These are phyloP conservation scores for Scolecobasidium constrictum DNA, from an alignment of 2,329 filamentous ascomycete species.

Conservation along the genomic window DNA sequence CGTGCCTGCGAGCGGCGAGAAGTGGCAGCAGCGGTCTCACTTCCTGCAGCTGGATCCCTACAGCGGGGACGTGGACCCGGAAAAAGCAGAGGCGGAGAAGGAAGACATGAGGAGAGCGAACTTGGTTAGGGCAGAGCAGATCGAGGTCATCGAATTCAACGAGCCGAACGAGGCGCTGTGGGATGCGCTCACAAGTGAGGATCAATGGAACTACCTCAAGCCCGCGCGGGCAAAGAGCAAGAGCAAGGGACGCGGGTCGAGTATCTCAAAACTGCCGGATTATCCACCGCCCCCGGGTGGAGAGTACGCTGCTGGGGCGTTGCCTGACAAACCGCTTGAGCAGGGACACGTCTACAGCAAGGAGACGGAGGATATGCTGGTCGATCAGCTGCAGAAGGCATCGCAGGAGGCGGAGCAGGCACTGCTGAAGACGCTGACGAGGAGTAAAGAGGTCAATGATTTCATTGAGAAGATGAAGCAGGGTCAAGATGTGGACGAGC, in stretches of 20 bases:
- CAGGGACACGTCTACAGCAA: constrained; percentile 8
- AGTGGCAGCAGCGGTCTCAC: constrained; percentile 92
- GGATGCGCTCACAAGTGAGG: constrained; percentile 69
- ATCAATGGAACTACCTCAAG: constrained; percentile 39
- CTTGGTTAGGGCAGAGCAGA: constrained; percentile 66
- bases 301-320: constrained; percentile 3
- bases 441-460: constrained; percentile 8
- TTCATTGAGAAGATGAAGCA: constrained; percentile 5
- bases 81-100: constrained; percentile 52
- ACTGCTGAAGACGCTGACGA: constrained; percentile 3
- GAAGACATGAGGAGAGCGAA: constrained; percentile 34
- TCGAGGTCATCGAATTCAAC: constrained; percentile 95
- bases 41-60: constrained; percentile 86
- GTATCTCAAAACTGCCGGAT: background rate
- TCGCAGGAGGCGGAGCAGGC: constrained; percentile 5
- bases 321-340: constrained; percentile 4
- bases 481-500: constrained; percentile 6
- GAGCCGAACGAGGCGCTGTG: constrained; percentile 91
- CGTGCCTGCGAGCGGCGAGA: constrained; percentile 75
- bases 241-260: constrained; percentile 10
- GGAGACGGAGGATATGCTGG: constrained; percentile 7
- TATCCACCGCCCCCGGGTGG: background rate
- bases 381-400: constrained; percentile 6
- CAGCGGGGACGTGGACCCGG: constrained; percentile 50
- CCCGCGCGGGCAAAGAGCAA: constrained; percentile 14